A percentile compares a stretch with the other conserved stretches of the same genome.
Conservation (phyloP, 306 rosid species). For the Glycyrrhiza uralensis region DNA sequence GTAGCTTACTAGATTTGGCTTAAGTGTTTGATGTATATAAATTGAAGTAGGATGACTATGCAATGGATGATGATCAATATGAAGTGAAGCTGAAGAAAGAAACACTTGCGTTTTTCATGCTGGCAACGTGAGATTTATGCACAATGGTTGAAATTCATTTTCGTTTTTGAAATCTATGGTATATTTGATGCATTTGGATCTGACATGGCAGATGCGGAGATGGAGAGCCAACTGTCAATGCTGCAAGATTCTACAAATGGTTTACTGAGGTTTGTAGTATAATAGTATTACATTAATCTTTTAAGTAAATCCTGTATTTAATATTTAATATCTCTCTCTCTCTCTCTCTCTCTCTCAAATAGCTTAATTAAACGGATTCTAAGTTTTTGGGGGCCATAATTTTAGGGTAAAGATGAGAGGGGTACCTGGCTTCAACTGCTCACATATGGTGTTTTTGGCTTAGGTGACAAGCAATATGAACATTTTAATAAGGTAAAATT, state of each 20-base stretch:
- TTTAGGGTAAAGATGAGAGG: conserved; percentile 64
- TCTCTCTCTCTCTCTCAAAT: not conserved
- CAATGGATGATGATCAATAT: conserved; percentile 67
- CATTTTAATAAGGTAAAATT: conserved; percentile 82
- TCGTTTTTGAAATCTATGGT: conserved; percentile 8
- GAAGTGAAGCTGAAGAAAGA: conserved; percentile 80
- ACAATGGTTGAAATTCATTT: conserved; percentile 3
- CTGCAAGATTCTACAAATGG: conserved; percentile 86
- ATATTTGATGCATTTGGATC: conserved; percentile 26
- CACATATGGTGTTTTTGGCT: conserved; percentile 69
- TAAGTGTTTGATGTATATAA: conserved; percentile 24
- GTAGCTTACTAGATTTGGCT: too few species aligned
- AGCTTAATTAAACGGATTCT: conserved; percentile 10
- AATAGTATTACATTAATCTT: not conserved
- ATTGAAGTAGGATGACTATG: conserved; percentile 71
- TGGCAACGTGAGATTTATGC: conserved; percentile 76
- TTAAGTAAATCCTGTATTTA: conserved; percentile 14
- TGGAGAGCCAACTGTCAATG: conserved; percentile 94
- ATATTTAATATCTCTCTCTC: not conserved
- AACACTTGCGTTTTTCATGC: conserved; percentile 62
- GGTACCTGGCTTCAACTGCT: conserved; percentile 74
- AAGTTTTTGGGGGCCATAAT: conserved; percentile 5
- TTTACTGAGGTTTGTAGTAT: conserved; percentile 75
- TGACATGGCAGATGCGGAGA: conserved; percentile 69
- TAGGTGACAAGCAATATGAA: conserved; percentile 83